Percentiles rank a stretch among this genome's conserved stretches.
phyloP scores from a whole-genome alignment of 495 filamentous ascomycete species.

The Polyplosphaeria fusca region DNA sequence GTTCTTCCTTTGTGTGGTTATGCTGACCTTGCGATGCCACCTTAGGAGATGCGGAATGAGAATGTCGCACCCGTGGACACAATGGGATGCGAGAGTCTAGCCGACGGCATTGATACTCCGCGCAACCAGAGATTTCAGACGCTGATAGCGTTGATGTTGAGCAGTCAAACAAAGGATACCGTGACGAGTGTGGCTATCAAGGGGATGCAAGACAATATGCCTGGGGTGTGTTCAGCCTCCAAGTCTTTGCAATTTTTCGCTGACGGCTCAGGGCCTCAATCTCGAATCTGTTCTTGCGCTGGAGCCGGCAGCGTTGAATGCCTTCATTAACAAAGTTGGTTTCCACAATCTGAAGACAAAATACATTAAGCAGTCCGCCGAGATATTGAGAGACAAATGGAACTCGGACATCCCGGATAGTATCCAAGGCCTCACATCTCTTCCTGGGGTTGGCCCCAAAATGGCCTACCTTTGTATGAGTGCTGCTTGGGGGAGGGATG shows the following conservation, averaged over 20 bases:
- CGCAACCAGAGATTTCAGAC: constrained; percentile 83
- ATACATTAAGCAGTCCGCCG: constrained; percentile 77
- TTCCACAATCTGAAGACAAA: constrained; percentile 97
- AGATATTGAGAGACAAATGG: constrained; percentile 66
- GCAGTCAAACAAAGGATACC: constrained; percentile 92
- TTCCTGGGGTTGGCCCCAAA: constrained; percentile 94
- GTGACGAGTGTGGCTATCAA: constrained; percentile 83
- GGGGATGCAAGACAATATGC: constrained; percentile 68
- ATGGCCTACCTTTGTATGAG: constrained; percentile 94
- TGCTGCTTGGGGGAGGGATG: constrained; percentile 60
- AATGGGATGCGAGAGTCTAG: constrained; percentile 90
- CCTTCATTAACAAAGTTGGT: constrained; percentile 78
- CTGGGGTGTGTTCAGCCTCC: constrained; percentile 45
- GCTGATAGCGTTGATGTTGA: constrained; percentile 91
- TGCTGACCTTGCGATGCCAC: too few species aligned
- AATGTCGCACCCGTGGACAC: constrained; percentile 90
- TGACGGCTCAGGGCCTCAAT: constrained; percentile 54
- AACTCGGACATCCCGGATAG: constrained; percentile 79
- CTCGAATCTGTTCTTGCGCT: constrained; percentile 77
- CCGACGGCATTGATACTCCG: constrained; percentile 49
- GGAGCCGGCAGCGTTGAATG: constrained; percentile 65
- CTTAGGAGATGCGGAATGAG: constrained; percentile 71
- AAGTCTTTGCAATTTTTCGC: neutral
- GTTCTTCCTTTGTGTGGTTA: too few species aligned
- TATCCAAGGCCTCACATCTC: constrained; percentile 68